A percentile compares a stretch with the other conserved stretches of the same genome.
Evolutionary conservation across 164 flowering plant species (phyloP).

Genomic region (Annona squamosa): DNA sequence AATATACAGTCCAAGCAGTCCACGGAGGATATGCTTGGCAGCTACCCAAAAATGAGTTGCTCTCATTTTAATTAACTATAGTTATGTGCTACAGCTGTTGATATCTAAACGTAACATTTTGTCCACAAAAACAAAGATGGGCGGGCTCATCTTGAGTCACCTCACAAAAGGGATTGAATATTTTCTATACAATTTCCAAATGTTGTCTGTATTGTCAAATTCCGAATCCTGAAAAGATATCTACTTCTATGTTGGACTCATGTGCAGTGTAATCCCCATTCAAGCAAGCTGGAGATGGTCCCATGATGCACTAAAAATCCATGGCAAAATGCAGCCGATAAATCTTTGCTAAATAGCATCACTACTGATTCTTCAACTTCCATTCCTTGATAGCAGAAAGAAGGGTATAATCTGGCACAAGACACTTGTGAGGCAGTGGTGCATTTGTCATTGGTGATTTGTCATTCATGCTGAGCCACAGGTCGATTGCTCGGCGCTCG

Average conservation of each 20-base stretch:
- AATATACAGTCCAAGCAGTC: neutral
- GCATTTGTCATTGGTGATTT: conserved; percentile 67
- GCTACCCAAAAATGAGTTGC: too few species aligned
- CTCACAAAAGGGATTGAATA: too few species aligned
- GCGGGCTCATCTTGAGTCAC: too few species aligned
- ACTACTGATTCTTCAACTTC: conserved; percentile 36
- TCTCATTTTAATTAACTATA: too few species aligned
- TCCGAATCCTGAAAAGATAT: neutral
- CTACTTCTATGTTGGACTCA: neutral
- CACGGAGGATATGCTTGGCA: neutral
- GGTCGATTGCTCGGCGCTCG: conserved; percentile 65
- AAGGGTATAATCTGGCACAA: conserved; percentile 58
- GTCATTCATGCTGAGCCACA: conserved; percentile 53
- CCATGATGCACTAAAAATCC: neutral
- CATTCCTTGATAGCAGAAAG: conserved; percentile 72
- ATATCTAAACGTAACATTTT: too few species aligned
- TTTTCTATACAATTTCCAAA: too few species aligned
- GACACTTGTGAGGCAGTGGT: conserved; percentile 45
- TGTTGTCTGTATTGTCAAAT: too few species aligned
- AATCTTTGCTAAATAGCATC: neutral
- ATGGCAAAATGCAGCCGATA: neutral
- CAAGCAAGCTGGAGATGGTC: too few species aligned
- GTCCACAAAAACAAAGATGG: too few species aligned
- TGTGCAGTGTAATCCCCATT: too few species aligned
- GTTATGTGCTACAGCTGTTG: too few species aligned